Base-by-base conservation (phyloP, 139 green algal species). In the Dunaliella primolecta region DNA sequence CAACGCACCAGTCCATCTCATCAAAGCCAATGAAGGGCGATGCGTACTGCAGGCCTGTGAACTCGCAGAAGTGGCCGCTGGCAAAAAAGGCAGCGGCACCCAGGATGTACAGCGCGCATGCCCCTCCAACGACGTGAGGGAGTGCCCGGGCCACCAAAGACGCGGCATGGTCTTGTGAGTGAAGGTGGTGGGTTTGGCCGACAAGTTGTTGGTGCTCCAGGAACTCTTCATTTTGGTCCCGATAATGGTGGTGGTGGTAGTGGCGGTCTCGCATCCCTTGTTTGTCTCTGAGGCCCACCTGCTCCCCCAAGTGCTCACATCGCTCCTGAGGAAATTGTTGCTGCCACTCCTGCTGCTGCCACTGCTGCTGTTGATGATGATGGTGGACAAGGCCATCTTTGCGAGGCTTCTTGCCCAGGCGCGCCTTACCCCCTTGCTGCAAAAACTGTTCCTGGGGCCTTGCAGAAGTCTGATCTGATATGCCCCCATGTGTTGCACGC, bases 41-140 rank as follows among this genome's bases (percentile, higher is more conserved):
- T 23, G 92, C 93, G 87, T 96, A 98, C 76, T 98, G 92, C 71
- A 98, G 87, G 29, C 95, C 94, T 7, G 93, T 93, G 84, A 98
- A 98, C 85, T 97, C 92, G 88, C 94, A 98, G n/a, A 96, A 93
- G 90, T 98, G 96, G 21, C 93, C 93, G 27, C 88, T 96, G 38
- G 87, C 89, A 82, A 95, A 98, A 86, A 98, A 98, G 30, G 70
- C 77, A 74, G 83, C 38, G 55, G 83, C 84, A 33, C 70, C 76
- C 74, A 89, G 3, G 3, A 33, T 36, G 2, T 80, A n/a, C 75
- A 80, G 30, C 7, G 75, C 30, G 75, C 32, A 64, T 23, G 78
- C 78, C 31, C 23, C 36, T 23, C 15, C 78, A 71, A 64, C 78
- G 32, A 82, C 15, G 57, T 15, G 15, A 25, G 46, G 46, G 7